Percentiles rank a stretch among this genome's conserved stretches.
phyloP scores from a whole-genome alignment of 352 stramenopile genomes.

The Phytophthora europaea region DNA sequence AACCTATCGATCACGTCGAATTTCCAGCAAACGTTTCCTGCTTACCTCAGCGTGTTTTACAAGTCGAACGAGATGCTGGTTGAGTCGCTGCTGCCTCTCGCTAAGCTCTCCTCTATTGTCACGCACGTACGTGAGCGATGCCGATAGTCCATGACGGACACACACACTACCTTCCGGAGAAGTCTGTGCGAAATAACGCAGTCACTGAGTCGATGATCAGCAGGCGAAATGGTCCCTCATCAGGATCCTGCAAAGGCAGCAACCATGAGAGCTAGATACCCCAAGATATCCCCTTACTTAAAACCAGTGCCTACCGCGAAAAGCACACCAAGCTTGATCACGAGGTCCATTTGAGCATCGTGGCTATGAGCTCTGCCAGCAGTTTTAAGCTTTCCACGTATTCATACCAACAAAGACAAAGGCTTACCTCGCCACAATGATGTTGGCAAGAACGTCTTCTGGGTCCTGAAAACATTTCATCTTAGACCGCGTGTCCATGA shows the following conservation, averaged over 20 bases:
- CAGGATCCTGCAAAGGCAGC: constrained; percentile 52
- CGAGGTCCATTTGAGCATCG: constrained; percentile 91
- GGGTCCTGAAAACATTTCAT: constrained; percentile 52
- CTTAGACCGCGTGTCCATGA: neutral
- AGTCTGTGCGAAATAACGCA: constrained; percentile 92
- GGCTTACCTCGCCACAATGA: constrained; percentile 88
- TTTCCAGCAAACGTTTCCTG: neutral
- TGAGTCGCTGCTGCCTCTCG: constrained; percentile 92
- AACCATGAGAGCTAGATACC: constrained; percentile 5
- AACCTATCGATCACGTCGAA: neutral
- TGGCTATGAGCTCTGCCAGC: constrained; percentile 83
- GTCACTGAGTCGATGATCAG: constrained; percentile 95
- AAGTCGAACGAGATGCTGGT: constrained; percentile 89
- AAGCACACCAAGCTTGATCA: constrained; percentile 74
- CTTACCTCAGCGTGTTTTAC: constrained; percentile 81
- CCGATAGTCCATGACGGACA: neutral
- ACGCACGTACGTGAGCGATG: neutral
- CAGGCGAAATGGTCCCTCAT: constrained; percentile 79
- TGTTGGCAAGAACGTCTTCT: constrained; percentile 94
- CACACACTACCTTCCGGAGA: constrained; percentile 66
- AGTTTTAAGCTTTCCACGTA: constrained; percentile 2
- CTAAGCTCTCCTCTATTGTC: constrained; percentile 56
- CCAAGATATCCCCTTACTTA: neutral
- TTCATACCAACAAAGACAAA: neutral
- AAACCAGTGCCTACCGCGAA: constrained; percentile 69